phyloP scores from a whole-genome alignment of 768 basidiomycete genomes.

The Calocera cornea region DNA sequence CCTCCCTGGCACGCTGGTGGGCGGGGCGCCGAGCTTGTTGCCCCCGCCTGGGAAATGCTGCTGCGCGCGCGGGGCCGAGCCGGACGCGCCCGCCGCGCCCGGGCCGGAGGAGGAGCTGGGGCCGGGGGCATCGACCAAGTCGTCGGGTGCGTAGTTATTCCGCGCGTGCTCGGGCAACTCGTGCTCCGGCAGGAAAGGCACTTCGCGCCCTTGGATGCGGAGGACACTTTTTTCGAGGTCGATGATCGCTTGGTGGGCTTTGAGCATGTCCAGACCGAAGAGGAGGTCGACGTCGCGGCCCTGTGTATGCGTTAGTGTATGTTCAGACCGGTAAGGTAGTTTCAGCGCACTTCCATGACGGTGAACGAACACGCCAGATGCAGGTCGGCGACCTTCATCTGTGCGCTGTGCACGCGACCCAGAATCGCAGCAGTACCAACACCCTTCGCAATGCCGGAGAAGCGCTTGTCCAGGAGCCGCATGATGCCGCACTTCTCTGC shows the following conservation, averaged over 20 bases:
- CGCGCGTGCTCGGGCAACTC: conserved; percentile 78
- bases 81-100: conserved; percentile 11
- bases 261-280: conserved; percentile 98
- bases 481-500: conserved; percentile 89
- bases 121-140: conserved; percentile 17
- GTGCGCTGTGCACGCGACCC: conserved; percentile 86
- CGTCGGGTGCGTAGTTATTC: conserved; percentile 23
- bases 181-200: conserved; percentile 83
- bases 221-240: conserved; percentile 82
- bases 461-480: conserved; percentile 80
- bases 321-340: neutral
- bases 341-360: conserved; percentile 66
- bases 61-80: conserved; percentile 17
- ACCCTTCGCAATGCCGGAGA: conserved; percentile 78
- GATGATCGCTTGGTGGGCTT: conserved; percentile 91
- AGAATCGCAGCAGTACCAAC: conserved; percentile 92
- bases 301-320: conserved; percentile 26
- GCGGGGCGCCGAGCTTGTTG: conserved; percentile 40
- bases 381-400: conserved; percentile 75
- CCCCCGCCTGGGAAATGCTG: conserved; percentile 57
- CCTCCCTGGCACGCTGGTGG: conserved; percentile 18
- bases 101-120: conserved; percentile 14
- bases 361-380: conserved; percentile 83
- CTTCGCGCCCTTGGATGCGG: conserved; percentile 82
- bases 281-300: conserved; percentile 89